phyloP scores from a whole-genome alignment of 805 yeast species.

The Suhomyces vadensis region DNA sequence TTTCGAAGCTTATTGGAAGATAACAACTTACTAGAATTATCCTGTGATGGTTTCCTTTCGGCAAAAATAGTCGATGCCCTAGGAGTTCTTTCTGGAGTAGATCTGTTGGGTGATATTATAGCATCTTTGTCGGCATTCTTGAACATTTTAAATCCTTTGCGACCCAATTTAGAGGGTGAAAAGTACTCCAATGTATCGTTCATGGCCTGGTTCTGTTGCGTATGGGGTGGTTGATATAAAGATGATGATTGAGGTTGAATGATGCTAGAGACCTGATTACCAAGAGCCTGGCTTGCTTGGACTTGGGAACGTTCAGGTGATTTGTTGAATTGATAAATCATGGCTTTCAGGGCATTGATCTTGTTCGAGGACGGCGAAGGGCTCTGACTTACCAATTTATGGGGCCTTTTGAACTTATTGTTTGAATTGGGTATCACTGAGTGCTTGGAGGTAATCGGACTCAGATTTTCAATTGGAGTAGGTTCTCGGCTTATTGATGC shows the following conservation, averaged over 20 bases:
- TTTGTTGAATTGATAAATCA: constrained; percentile 12
- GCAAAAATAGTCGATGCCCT: constrained; percentile 5
- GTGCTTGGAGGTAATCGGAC: constrained; percentile 14
- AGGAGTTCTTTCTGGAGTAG: constrained; percentile 13
- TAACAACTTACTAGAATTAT: not conserved
- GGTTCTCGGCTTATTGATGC: constrained; percentile 12
- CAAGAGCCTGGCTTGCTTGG: not conserved
- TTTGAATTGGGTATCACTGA: constrained; percentile 14
- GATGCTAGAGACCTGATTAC: no score
- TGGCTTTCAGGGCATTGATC: constrained; percentile 9
- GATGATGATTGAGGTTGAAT: not conserved
- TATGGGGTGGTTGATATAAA: not conserved
- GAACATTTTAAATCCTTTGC: constrained; percentile 35
- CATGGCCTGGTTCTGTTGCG: not conserved
- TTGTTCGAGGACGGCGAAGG: constrained; percentile 38
- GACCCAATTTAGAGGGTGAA: constrained; percentile 31
- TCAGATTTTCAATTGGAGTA: constrained; percentile 10
- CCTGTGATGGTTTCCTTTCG: not conserved
- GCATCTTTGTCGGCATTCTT: constrained; percentile 36
- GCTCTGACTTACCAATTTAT: constrained; percentile 42
- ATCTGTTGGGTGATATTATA: constrained; percentile 33
- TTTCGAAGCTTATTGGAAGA: constrained; percentile 15
- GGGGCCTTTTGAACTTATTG: constrained; percentile 46
- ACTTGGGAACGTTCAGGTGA: constrained; percentile 5
- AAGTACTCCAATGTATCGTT: constrained; percentile 10